Evolutionary conservation across 1,284 basidiomycete genomes (phyloP).

Genomic region (Wolfiporia cocos): DNA sequence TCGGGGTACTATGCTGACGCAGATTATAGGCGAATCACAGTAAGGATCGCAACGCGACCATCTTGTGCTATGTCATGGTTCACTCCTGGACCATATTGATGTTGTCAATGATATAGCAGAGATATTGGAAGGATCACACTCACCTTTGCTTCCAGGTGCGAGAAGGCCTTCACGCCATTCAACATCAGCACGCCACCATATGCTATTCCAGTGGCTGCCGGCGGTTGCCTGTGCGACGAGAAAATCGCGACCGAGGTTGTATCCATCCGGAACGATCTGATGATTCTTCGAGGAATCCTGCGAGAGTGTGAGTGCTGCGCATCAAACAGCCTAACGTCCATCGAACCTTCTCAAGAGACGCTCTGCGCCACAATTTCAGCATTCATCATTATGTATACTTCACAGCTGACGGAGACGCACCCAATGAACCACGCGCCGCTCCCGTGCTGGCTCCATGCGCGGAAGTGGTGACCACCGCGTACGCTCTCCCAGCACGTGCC

Average conservation of each 20-base stretch:
- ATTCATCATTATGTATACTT: no score
- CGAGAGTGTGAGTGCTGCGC: neutral
- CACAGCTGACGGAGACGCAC: no score
- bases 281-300: conserved; percentile 63
- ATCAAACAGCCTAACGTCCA: no score
- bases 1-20: neutral
- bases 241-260: conserved; percentile 72
- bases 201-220: conserved; percentile 54
- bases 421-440: conserved; percentile 44
- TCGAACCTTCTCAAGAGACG: conserved; percentile 61
- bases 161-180: conserved; percentile 67
- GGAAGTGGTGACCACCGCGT: conserved; percentile 41
- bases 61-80: conserved; percentile 78
- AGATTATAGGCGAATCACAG: conserved; percentile 41
- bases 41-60: conserved; percentile 71
- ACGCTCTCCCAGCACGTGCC: conserved; percentile 45
- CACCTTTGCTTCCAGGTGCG: conserved; percentile 58
- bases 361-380: conserved; percentile 31
- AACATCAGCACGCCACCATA: conserved; percentile 67
- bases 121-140: conserved; percentile 10
- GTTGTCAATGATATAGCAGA: neutral
- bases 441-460: conserved; percentile 42
- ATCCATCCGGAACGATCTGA: conserved; percentile 68
- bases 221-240: conserved; percentile 58
- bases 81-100: conserved; percentile 42